Evolutionary conservation across 2,329 filamentous ascomycete genomes (phyloP), one percentile per base, ranked within the genome.

Genomic region (Pseudogymnoascus sp.): DNA sequence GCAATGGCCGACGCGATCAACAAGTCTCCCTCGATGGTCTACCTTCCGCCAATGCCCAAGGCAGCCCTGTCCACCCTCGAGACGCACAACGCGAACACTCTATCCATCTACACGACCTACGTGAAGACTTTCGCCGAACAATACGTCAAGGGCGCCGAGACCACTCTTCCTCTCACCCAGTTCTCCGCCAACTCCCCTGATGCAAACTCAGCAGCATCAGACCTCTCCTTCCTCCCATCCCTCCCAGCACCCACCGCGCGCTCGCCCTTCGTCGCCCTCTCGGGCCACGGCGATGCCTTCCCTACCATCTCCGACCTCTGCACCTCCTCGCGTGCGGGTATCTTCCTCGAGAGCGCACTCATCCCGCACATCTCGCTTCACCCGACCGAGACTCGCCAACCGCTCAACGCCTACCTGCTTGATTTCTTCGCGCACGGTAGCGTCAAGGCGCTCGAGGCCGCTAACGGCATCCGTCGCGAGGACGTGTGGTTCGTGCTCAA

Each of bases 341-440:
- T 93, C 0, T 92, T 91, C 76, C 81, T 93, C 0, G 90, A 93
- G 69, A 83, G 90, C 70, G 82, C 87, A 0, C 86, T 88, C 1
- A 84, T 93, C 23, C 90, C 90, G 0, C 84, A 89, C 71, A 79
- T 92, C 4, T 80, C 81, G 4, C 75, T 90, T 10, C 83, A 83
- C 68, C 83, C 84, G 0, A 77, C 85, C 25, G 83, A 88, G 62
- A 78, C 80, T 0, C 7, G 72, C 74, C 68, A 69, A 11, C 82
- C 82, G 0, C 79, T 86, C 65, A 90, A 90, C 68, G 85, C 86
- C 0, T 90, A 90, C 70, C 76, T 93, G 0, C 85, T 88, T 65
- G 88, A 93, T 73, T 93, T 92, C 75, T 92, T 85, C 79, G 89
- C 85, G 74, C 86, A 93, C 69, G 89, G 89, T 3, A 84, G 88